Percentiles rank a stretch among this genome's conserved stretches.
Evolutionary conservation across 176 grass and related monocot species (phyloP).

Genomic region (Cenchrus americanus): DNA sequence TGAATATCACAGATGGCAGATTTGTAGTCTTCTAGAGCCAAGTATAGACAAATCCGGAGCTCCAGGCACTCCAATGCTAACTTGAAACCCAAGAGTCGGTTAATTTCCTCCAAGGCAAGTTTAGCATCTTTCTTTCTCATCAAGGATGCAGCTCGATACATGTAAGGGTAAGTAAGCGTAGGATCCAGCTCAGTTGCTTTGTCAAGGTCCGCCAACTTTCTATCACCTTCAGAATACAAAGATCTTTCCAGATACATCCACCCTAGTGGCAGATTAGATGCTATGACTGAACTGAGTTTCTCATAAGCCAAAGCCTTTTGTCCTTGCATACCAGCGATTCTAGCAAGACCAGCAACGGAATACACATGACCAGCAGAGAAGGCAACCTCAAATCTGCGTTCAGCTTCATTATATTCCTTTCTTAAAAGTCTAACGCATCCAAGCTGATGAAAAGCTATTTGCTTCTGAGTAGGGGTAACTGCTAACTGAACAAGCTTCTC

Average conservation of each 20-base stretch:
- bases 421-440: constrained; percentile 75
- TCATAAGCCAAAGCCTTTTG: constrained; percentile 65
- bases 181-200: constrained; percentile 87
- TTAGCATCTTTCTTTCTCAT: constrained; percentile 86
- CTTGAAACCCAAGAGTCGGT: constrained; percentile 83
- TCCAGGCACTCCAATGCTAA: constrained; percentile 83
- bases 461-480: constrained; percentile 60
- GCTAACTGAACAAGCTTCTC: constrained; percentile 74
- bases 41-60: constrained; percentile 76
- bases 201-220: constrained; percentile 71
- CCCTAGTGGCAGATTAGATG: constrained; percentile 68
- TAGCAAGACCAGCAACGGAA: constrained; percentile 76
- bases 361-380: constrained; percentile 79
- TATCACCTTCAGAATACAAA: constrained; percentile 68
- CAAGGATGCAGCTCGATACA: constrained; percentile 77
- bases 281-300: constrained; percentile 79
- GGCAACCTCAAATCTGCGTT: constrained; percentile 61
- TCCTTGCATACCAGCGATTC: constrained; percentile 64
- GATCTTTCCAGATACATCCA: constrained; percentile 95
- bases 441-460: constrained; percentile 95
- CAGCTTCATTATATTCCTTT: constrained; percentile 78
- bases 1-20: constrained; percentile 82
- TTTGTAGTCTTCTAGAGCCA: constrained; percentile 84
- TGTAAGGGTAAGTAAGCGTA: constrained; percentile 89
- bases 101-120: constrained; percentile 85